Evolutionary conservation across 2,329 filamentous ascomycete species (phyloP).

Genomic region (Ophiostoma fasciatum): DNA sequence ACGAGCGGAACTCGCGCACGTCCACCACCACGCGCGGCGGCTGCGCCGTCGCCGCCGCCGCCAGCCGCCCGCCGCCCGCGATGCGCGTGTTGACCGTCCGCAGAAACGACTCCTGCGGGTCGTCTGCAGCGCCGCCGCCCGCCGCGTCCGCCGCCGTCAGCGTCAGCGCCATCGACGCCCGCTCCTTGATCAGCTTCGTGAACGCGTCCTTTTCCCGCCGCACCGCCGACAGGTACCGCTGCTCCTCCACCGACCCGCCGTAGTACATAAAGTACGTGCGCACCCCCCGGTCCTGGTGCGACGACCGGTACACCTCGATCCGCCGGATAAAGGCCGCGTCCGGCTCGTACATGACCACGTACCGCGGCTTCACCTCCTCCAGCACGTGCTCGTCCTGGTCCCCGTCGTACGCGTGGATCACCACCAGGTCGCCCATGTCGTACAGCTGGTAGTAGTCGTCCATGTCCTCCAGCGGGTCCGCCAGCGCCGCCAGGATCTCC

Average conservation of each 20-base stretch:
- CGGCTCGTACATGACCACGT: constrained; percentile 98
- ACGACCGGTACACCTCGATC: constrained; percentile 91
- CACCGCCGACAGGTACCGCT: constrained; percentile 77
- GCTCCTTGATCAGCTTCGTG: constrained; percentile 85
- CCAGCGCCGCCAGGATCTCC: constrained; percentile 41
- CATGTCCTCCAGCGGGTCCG: constrained; percentile 78
- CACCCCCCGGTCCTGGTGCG: constrained; percentile 77
- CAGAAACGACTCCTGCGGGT: constrained; percentile 82
- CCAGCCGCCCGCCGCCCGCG: constrained; percentile 74
- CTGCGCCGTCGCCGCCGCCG: constrained; percentile 73
- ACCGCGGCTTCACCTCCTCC: constrained; percentile 82
- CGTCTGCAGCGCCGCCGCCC: constrained; percentile 42
- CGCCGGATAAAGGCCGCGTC: constrained; percentile 87
- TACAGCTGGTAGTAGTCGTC: constrained; percentile 86
- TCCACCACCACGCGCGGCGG: constrained; percentile 89
- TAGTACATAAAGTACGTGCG: constrained; percentile 97
- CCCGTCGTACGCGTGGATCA: constrained; percentile 86
- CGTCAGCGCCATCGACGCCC: constrained; percentile 81
- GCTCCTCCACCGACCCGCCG: constrained; percentile 85
- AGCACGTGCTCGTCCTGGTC: constrained; percentile 95
- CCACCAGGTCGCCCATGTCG: constrained; percentile 75
- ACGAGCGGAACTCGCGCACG: constrained; percentile 89
- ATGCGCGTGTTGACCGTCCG: constrained; percentile 95
- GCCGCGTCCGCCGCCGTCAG: constrained; percentile 49
- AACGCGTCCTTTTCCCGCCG: constrained; percentile 95